These are phyloP conservation scores for Linum tenue DNA, from an alignment of 345 rosid species.

Conservation along the genomic window DNA sequence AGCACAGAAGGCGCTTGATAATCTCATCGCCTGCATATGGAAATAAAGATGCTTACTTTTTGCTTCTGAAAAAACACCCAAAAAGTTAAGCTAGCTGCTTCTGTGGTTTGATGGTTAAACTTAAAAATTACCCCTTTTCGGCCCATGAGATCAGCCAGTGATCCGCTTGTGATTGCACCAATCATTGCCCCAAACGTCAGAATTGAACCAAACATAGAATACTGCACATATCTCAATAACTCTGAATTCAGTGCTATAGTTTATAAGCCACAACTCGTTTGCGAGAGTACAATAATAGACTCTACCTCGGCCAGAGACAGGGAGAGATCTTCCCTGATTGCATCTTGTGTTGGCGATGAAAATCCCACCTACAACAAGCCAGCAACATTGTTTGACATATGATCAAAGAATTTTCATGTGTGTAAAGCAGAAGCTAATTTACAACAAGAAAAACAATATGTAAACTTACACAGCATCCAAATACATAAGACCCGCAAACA, in stretches of 20 bases:
- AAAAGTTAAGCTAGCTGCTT: neutral
- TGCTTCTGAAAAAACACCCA: neutral
- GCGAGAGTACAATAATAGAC: neutral
- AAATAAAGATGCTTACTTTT: neutral
- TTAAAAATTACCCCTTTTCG: constrained; percentile 15
- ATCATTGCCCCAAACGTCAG: constrained; percentile 39
- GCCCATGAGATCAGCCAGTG: constrained; percentile 31
- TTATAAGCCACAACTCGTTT: neutral
- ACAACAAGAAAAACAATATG: neutral
- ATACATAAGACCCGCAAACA: constrained; percentile 72
- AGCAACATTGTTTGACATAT: too few species aligned
- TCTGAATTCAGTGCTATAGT: neutral
- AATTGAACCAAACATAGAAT: constrained; percentile 38
- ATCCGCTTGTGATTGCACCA: constrained; percentile 38
- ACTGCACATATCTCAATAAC: constrained; percentile 12
- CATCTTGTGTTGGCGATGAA: constrained; percentile 82
- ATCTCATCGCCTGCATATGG: constrained; percentile 1
- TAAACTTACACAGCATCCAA: constrained; percentile 73
- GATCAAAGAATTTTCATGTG: constrained; percentile 1
- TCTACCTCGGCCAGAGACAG: constrained; percentile 56
- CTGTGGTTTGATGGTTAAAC: neutral
- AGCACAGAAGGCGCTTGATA: constrained; percentile 1
- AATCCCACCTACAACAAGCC: constrained; percentile 56
- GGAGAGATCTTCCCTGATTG: constrained; percentile 60
- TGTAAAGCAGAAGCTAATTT: neutral